Evolutionary conservation across 371 early-diverging fungal species (phyloP).

Genomic region (Thermomucor indicae-seudaticae): DNA sequence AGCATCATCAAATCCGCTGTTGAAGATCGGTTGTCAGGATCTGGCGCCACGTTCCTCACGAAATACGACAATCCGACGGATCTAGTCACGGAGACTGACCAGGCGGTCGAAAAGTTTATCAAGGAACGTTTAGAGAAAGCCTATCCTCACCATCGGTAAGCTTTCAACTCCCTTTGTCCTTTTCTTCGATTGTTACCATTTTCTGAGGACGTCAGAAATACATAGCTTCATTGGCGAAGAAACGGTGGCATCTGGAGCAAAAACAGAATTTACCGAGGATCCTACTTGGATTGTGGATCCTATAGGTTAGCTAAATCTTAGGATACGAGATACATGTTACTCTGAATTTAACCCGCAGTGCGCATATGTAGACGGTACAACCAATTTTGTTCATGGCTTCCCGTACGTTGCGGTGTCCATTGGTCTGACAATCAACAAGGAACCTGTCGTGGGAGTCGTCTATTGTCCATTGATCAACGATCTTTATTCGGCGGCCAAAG

Average conservation of each 20-base stretch:
- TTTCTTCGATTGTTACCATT: too few species aligned
- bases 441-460: slow-evolving; percentile 86
- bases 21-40: slow-evolving; percentile 45
- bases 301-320: slow-evolving; percentile 48
- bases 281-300: slow-evolving; percentile 95
- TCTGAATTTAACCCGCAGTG: background rate
- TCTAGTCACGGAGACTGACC: slow-evolving; percentile 83
- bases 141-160: slow-evolving; percentile 66
- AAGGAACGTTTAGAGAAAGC: slow-evolving; percentile 51
- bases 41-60: slow-evolving; percentile 38
- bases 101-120: slow-evolving; percentile 72
- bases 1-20: slow-evolving; percentile 58
- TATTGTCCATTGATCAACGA: slow-evolving; percentile 88
- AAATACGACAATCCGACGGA: slow-evolving; percentile 72
- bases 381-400: slow-evolving; percentile 89
- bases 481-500: slow-evolving; percentile 61
- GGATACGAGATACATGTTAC: background rate
- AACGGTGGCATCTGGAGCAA: slow-evolving; percentile 60
- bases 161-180: too few species aligned
- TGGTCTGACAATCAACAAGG: slow-evolving; percentile 68
- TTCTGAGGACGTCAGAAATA: too few species aligned
- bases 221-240: slow-evolving; percentile 86
- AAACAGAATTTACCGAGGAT: slow-evolving; percentile 57
- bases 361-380: slow-evolving; percentile 67
- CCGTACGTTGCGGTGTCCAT: slow-evolving; percentile 88